Percentiles rank a stretch among this genome's conserved stretches.
Conservation (phyloP, 2,329 filamentous ascomycete genomes). For the Sarocladium oryzae region DNA sequence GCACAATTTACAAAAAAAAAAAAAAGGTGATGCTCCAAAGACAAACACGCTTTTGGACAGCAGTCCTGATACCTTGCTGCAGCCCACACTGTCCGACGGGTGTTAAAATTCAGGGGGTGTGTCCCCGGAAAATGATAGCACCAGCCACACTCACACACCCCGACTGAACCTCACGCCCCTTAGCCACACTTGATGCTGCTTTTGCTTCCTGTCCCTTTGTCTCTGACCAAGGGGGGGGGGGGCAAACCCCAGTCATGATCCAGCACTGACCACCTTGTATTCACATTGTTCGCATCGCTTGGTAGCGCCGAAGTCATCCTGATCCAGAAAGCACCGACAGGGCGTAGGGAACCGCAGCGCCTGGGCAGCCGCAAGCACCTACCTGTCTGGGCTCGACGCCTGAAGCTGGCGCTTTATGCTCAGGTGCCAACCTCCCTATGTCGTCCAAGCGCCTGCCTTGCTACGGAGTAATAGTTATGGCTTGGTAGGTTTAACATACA, state of each 20-base stretch:
- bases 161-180: too few species aligned
- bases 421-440: not conserved
- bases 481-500: not conserved
- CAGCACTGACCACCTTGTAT: not conserved
- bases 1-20: not conserved
- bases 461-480: not conserved
- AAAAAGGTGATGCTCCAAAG: not conserved
- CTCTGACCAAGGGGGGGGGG: too few species aligned
- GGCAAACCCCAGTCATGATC: not conserved
- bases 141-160: not conserved
- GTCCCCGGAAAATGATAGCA: too few species aligned
- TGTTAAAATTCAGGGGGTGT: too few species aligned
- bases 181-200: not conserved
- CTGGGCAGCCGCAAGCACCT: not conserved
- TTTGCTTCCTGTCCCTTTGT: not conserved
- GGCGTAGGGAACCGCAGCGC: not conserved
- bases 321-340: not conserved
- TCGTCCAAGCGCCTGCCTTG: not conserved
- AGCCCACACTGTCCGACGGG: not conserved
- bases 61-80: not conserved
- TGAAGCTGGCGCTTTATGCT: not conserved
- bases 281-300: slow-evolving; percentile 5
- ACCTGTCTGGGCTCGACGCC: not conserved
- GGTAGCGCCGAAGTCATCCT: not conserved
- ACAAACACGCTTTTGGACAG: not conserved